Percentiles rank a stretch among this genome's conserved stretches.
Conservation (phyloP, 2,329 filamentous ascomycete genomes). For the Zasmidium cellare region DNA sequence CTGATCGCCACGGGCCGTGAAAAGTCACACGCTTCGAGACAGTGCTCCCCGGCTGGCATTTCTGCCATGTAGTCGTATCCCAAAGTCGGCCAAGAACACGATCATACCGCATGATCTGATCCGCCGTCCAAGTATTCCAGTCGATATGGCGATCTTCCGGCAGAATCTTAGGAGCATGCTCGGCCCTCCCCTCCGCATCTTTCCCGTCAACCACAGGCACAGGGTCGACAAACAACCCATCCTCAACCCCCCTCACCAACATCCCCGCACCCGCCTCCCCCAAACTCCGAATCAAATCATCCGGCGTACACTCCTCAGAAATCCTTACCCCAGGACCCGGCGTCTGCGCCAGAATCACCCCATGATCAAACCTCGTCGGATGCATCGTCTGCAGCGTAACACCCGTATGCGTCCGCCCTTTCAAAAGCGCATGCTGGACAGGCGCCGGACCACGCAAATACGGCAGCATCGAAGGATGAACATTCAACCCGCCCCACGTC, state of each 20-base stretch:
- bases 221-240: constrained; percentile 66
- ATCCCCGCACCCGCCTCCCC: constrained; percentile 68
- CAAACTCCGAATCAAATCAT: constrained; percentile 55
- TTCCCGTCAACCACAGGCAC: background rate
- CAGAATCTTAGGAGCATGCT: constrained; percentile 72
- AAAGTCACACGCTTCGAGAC: constrained; percentile 23
- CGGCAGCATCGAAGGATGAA: constrained; percentile 82
- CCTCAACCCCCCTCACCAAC: constrained; percentile 65
- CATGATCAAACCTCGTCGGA: constrained; percentile 73
- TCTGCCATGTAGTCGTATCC: constrained; percentile 45
- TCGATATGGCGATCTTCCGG: constrained; percentile 64
- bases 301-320: constrained; percentile 47
- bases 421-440: constrained; percentile 78
- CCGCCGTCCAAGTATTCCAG: constrained; percentile 57
- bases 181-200: constrained; percentile 30
- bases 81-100: constrained; percentile 67
- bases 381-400: constrained; percentile 87
- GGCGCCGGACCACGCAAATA: constrained; percentile 84
- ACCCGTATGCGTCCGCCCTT: constrained; percentile 62
- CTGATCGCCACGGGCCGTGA: constrained; percentile 24
- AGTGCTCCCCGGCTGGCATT: constrained; percentile 10
- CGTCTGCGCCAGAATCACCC: constrained; percentile 69
- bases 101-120: constrained; percentile 56
- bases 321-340: constrained; percentile 57
- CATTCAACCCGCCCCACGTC: constrained; percentile 84